phyloP scores from a whole-genome alignment of 208 protist species.

The Tritrichomonas foetus region DNA sequence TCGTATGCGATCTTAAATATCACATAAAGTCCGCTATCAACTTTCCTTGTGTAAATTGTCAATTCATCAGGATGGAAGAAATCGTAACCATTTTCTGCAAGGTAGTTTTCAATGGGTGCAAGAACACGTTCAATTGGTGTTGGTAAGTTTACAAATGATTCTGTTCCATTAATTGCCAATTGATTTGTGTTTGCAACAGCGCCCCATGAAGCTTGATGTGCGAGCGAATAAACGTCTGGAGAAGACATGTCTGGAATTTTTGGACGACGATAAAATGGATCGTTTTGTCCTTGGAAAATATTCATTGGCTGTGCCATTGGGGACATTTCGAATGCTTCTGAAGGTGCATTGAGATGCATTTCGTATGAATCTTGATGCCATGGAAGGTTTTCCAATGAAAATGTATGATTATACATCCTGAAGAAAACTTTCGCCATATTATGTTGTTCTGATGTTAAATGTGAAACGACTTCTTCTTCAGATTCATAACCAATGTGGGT shows the following conservation, averaged over 20 bases:
- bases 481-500: neutral
- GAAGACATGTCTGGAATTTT: neutral
- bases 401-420: neutral
- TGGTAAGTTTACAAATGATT: neutral
- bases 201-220: neutral
- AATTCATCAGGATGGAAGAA: neutral
- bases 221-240: neutral
- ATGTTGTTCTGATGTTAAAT: neutral
- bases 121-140: neutral
- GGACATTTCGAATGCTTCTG: too few species aligned
- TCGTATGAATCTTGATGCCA: neutral
- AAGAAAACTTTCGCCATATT: neutral
- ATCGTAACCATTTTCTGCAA: neutral
- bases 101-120: neutral
- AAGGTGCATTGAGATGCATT: too few species aligned
- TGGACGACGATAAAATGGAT: neutral
- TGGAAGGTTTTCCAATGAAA: neutral
- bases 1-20: too few species aligned
- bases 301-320: too few species aligned
- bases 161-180: neutral
- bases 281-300: neutral
- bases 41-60: too few species aligned
- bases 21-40: too few species aligned
- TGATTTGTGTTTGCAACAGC: neutral
- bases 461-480: neutral